phyloP scores from a whole-genome alignment of 164 flowering plant species.

The Piper betle region DNA sequence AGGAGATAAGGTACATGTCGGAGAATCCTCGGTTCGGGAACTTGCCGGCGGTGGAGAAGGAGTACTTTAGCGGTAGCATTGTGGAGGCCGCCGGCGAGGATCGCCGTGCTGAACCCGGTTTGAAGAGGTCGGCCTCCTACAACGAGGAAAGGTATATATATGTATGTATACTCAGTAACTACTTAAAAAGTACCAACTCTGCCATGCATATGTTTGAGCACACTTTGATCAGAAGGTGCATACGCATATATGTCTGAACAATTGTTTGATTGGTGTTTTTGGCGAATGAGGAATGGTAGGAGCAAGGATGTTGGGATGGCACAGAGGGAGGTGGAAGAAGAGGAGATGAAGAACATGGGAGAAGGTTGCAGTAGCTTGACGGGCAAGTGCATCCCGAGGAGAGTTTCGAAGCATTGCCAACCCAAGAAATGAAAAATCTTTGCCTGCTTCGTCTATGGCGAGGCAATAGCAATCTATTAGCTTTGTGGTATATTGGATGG shows the following conservation, averaged over 20 bases:
- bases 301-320: constrained; percentile 19
- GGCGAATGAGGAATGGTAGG: too few species aligned
- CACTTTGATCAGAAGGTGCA: background rate
- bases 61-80: constrained; percentile 86
- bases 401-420: constrained; percentile 10
- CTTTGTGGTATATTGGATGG: too few species aligned
- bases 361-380: background rate
- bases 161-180: background rate
- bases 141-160: constrained; percentile 73
- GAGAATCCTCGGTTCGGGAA: constrained; percentile 81
- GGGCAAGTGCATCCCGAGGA: constrained; percentile 51
- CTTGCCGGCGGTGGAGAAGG: constrained; percentile 61
- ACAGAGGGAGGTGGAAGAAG: constrained; percentile 11
- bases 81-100: constrained; percentile 42
- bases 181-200: background rate
- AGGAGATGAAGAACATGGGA: constrained; percentile 7
- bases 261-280: too few species aligned
- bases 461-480: too few species aligned
- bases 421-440: constrained; percentile 8
- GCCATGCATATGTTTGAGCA: background rate
- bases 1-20: constrained; percentile 55
- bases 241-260: background rate
- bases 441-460: too few species aligned
- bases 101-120: constrained; percentile 20
- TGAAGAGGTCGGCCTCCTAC: constrained; percentile 60